Percentiles rank a stretch among this genome's conserved stretches.
phyloP scores from a whole-genome alignment of 345 rosid genomes.

The Excoecaria cochinchinensis region DNA sequence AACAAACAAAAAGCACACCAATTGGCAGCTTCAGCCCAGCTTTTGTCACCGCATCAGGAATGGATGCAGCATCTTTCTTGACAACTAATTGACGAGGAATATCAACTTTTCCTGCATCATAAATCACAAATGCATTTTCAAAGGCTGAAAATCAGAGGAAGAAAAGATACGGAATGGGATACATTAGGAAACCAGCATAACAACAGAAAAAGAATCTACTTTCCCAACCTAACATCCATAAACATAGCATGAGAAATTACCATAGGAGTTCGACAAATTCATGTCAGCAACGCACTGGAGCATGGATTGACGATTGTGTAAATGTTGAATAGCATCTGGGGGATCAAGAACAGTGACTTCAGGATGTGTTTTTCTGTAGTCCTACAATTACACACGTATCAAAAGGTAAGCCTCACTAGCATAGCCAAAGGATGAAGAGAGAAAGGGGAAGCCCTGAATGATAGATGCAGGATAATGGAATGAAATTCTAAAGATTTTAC shows the following conservation, averaged over 20 bases:
- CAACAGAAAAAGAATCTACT: not conserved
- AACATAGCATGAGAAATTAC: constrained; percentile 28
- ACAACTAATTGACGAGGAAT: constrained; percentile 64
- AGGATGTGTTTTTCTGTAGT: constrained; percentile 61
- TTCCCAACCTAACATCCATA: not conserved
- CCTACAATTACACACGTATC: constrained; percentile 38
- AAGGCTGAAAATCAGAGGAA: not conserved
- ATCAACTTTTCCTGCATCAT: constrained; percentile 57
- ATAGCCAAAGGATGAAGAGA: not conserved
- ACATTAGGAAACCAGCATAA: not conserved
- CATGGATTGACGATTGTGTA: constrained; percentile 75
- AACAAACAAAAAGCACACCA: too few relatives aligned
- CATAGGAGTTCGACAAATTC: constrained; percentile 55
- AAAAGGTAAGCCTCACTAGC: not conserved
- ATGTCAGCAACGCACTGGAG: constrained; percentile 79
- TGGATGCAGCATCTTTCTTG: constrained; percentile 60
- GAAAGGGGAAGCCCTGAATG: not conserved
- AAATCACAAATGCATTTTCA: not conserved
- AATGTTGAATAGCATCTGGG: constrained; percentile 75
- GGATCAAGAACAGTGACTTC: constrained; percentile 88
- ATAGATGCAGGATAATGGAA: not conserved
- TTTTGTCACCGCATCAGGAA: constrained; percentile 54
- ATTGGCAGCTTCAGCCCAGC: constrained; percentile 66
- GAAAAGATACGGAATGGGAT: too few relatives aligned
- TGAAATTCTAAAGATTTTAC: not conserved